Percentiles rank a stretch among this genome's conserved stretches.
These are phyloP conservation scores for Auriscalpium microsporum DNA, from an alignment of 768 basidiomycete species.

Conservation along the genomic window DNA sequence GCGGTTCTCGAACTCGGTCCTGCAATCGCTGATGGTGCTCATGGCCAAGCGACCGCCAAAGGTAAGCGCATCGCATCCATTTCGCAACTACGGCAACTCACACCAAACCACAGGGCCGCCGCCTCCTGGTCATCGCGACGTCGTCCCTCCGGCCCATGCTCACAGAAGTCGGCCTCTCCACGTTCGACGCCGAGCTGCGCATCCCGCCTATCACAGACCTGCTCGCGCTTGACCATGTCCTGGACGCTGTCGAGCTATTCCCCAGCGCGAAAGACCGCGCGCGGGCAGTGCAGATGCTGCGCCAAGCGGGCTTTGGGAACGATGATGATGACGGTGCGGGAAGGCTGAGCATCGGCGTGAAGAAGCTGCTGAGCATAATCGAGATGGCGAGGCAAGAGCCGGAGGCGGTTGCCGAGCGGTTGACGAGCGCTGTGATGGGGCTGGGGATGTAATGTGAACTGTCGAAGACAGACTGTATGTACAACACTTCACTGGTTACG, in stretches of 20 bases:
- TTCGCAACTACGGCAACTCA: not conserved
- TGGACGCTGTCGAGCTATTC: constrained; percentile 78
- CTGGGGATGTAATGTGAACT: constrained; percentile 27
- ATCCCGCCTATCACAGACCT: constrained; percentile 77
- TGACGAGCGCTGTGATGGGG: constrained; percentile 56
- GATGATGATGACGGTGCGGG: constrained; percentile 35
- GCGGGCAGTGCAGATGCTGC: constrained; percentile 55
- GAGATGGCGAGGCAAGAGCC: constrained; percentile 99
- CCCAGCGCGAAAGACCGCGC: constrained; percentile 41
- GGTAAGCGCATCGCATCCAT: constrained; percentile 32
- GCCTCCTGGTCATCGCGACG: constrained; percentile 86
- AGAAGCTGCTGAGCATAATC: constrained; percentile 82
- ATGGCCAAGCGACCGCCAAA: constrained; percentile 88
- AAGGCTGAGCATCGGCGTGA: constrained; percentile 76
- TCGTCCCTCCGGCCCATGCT: constrained; percentile 83
- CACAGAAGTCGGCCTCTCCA: constrained; percentile 77
- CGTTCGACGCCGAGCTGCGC: constrained; percentile 80
- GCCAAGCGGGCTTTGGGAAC: constrained; percentile 63
- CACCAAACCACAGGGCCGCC: constrained; percentile 50
- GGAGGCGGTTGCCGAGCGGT: constrained; percentile 64
- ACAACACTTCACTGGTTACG: not conserved
- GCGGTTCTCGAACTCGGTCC: constrained; percentile 90
- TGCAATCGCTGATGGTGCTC: constrained; percentile 85
- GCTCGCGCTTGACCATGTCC: constrained; percentile 60
- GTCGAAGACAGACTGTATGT: not conserved